A percentile compares a stretch with the other conserved stretches of the same genome.
Evolutionary conservation across 805 yeast species (phyloP).

Genomic region (Maudiozyma bulderi): DNA sequence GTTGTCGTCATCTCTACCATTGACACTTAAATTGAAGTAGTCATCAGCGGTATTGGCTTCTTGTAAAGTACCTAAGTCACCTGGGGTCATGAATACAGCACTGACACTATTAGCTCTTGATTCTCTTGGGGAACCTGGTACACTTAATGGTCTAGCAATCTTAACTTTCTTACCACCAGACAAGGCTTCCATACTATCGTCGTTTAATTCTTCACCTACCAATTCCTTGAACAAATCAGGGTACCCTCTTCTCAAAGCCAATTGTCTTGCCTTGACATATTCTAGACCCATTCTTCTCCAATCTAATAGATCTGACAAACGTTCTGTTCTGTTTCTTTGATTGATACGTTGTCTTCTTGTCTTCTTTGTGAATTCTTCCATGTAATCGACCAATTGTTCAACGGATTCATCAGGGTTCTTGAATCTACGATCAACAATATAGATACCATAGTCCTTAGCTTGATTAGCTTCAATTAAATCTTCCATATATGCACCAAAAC

Average conservation of each 20-base stretch:
- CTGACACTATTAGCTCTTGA: constrained; percentile 15
- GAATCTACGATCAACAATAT: constrained; percentile 89
- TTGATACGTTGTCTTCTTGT: constrained; percentile 95
- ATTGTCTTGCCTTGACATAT: constrained; percentile 86
- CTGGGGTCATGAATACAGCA: constrained; percentile 85
- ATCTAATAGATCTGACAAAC: constrained; percentile 84
- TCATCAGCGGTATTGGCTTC: constrained; percentile 79
- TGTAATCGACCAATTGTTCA: constrained; percentile 76
- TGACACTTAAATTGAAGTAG: constrained; percentile 42
- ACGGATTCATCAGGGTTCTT: constrained; percentile 89
- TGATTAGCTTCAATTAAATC: constrained; percentile 75
- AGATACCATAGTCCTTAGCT: constrained; percentile 91
- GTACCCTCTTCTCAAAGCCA: constrained; percentile 87
- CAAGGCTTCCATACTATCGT: constrained; percentile 22
- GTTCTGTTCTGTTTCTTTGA: constrained; percentile 93
- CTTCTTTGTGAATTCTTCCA: constrained; percentile 82
- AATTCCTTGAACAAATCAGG: constrained; percentile 61
- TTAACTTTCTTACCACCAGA: constrained; percentile 44
- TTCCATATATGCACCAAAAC: constrained; percentile 98
- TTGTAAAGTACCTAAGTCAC: constrained; percentile 93
- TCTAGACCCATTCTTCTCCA: constrained; percentile 98
- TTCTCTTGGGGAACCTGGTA: constrained; percentile 91
- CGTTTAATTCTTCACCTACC: constrained; percentile 25
- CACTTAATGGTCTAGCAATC: constrained; percentile 84
- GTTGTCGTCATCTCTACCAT: constrained; percentile 33